Percentiles rank a stretch among this genome's conserved stretches.
phyloP scores from a whole-genome alignment of 176 grass and related monocot genomes.

The Coix lacrymajobi region DNA sequence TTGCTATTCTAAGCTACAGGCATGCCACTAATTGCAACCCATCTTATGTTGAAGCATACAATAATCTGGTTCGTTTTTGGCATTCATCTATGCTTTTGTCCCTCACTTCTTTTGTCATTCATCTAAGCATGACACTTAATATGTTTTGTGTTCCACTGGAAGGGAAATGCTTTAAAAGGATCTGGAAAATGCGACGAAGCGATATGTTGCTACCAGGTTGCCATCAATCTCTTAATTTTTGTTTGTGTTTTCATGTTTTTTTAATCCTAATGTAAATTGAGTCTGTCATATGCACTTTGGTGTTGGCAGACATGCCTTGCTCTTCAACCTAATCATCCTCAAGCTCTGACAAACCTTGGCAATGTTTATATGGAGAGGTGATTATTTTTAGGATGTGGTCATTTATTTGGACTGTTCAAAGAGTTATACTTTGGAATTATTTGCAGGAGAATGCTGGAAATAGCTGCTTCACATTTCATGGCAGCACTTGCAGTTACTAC shows the following conservation, averaged over 20 bases:
- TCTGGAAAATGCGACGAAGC: not conserved
- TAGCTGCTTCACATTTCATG: conserved; percentile 4
- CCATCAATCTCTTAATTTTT: not conserved
- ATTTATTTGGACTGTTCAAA: not conserved
- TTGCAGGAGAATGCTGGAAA: not conserved
- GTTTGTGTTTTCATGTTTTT: not conserved
- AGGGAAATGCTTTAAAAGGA: conserved; percentile 4
- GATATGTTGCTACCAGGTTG: not conserved
- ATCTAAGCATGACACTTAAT: not conserved
- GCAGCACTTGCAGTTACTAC: not conserved
- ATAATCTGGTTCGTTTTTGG: not conserved
- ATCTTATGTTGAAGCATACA: not conserved
- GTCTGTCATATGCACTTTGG: not conserved
- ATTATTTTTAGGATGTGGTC: not conserved
- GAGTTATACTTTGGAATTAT: not conserved
- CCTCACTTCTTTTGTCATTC: not conserved
- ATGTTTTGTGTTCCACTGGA: not conserved
- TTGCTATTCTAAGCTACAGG: not conserved
- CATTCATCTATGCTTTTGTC: not conserved
- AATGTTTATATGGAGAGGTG: not conserved
- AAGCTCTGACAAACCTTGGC: conserved; percentile 2
- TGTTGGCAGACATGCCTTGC: not conserved
- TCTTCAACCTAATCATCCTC: conserved; percentile 4
- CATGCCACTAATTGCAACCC: conserved; percentile 1
- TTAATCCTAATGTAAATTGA: not conserved